Evolutionary conservation across 1,284 basidiomycete species (phyloP).

Genomic region (Irpex sp.): DNA sequence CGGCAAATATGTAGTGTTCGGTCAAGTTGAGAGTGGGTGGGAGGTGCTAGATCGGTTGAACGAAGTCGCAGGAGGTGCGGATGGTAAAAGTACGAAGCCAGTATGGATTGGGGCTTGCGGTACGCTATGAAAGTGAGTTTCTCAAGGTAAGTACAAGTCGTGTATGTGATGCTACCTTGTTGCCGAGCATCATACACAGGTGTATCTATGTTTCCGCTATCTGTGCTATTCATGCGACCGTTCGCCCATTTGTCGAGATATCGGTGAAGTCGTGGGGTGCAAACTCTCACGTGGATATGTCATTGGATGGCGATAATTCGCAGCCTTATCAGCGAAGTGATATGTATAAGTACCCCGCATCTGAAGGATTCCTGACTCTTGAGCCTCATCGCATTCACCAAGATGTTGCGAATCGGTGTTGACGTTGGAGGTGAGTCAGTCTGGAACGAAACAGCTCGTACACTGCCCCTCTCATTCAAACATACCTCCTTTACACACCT

Average conservation of each 20-base stretch:
- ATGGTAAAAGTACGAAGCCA: slow-evolving; percentile 34
- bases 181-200: neutral
- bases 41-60: slow-evolving; percentile 36
- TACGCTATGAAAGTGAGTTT: slow-evolving; percentile 15
- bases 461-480: too few relatives aligned
- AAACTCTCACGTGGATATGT: neutral
- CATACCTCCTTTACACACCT: too few relatives aligned
- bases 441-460: neutral
- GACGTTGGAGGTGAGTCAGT: slow-evolving; percentile 40
- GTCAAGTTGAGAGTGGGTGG: slow-evolving; percentile 31
- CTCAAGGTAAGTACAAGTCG: too few relatives aligned
- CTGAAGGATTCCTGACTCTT: neutral
- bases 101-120: slow-evolving; percentile 46
- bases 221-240: neutral
- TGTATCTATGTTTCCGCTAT: neutral
- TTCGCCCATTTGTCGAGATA: neutral
- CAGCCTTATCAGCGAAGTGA: neutral
- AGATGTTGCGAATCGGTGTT: slow-evolving; percentile 36
- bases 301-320: neutral
- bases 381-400: neutral
- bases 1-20: slow-evolving; percentile 48
- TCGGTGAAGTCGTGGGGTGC: neutral
- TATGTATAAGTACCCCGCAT: neutral
- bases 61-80: slow-evolving; percentile 28
- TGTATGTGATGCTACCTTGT: neutral